These are phyloP conservation scores for Haplosporangium gracile DNA, from an alignment of 192 early-diverging fungal species.

Conservation along the genomic window DNA sequence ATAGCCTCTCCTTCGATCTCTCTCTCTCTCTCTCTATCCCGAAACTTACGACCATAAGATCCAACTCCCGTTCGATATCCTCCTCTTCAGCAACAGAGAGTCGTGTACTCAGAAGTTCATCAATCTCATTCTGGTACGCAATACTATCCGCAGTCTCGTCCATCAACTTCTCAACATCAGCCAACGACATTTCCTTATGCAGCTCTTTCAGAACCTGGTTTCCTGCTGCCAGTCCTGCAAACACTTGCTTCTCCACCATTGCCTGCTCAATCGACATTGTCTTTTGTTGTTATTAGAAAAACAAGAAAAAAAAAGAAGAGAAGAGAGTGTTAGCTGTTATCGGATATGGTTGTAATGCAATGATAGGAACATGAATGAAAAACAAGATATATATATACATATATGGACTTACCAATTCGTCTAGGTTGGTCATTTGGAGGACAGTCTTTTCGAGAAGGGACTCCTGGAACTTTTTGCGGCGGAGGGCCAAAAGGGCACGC, in stretches of 20 bases:
- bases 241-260: constrained; percentile 90
- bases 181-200: constrained; percentile 88
- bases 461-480: constrained; percentile 98
- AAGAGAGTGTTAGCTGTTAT: background rate
- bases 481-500: constrained; percentile 89
- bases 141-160: constrained; percentile 97
- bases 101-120: constrained; percentile 79
- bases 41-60: constrained; percentile 52
- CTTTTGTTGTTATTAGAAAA: constrained; percentile 32
- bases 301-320: no score
- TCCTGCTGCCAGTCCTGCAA: constrained; percentile 87
- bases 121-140: constrained; percentile 95
- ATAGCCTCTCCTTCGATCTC: background rate
- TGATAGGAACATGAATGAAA: no score
- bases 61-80: constrained; percentile 86
- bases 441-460: constrained; percentile 86
- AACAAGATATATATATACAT: no score
- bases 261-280: constrained; percentile 92
- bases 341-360: no score
- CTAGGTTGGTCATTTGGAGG: constrained; percentile 89
- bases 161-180: constrained; percentile 94
- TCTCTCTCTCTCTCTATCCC: no score
- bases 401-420: constrained; percentile 77
- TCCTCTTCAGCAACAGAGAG: constrained; percentile 90
- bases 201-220: constrained; percentile 89